Evolutionary conservation across 2,329 filamentous ascomycete species (phyloP).

Genomic region (Colletotrichum scovillei): DNA sequence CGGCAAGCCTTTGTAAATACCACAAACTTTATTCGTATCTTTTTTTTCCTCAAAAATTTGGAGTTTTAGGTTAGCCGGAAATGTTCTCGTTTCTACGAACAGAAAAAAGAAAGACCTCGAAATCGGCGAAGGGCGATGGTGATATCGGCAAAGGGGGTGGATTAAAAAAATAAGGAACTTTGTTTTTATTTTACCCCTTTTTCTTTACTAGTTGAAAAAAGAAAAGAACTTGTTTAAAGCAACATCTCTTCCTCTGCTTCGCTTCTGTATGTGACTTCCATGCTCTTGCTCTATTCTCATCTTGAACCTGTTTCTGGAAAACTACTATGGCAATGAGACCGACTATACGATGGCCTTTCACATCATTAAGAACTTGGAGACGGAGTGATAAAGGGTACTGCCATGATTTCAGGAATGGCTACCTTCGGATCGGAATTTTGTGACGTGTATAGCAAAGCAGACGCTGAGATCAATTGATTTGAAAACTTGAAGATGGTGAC

Average conservation of each 20-base stretch:
- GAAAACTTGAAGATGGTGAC: not conserved
- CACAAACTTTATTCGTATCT: not conserved
- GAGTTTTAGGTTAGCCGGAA: slow-evolving; percentile 19
- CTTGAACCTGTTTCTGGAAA: not conserved
- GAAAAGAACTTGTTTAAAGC: not conserved
- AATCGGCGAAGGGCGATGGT: slow-evolving; percentile 4
- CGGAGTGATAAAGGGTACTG: no score
- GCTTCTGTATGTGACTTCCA: not conserved
- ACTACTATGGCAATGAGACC: not conserved
- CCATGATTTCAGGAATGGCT: no score
- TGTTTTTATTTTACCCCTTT: not conserved
- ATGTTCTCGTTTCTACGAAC: not conserved
- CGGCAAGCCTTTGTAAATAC: slow-evolving; percentile 78
- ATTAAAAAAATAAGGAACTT: not conserved
- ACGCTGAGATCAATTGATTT: not conserved
- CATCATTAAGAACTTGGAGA: no score
- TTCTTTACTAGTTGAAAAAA: not conserved
- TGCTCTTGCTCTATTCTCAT: not conserved
- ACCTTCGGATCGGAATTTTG: no score
- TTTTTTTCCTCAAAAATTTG: not conserved
- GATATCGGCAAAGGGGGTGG: not conserved
- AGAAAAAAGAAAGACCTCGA: slow-evolving; percentile 4
- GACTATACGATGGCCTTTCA: no score
- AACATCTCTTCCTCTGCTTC: not conserved
- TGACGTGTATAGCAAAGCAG: no score